A percentile compares a stretch with the other conserved stretches of the same genome.
Evolutionary conservation across 192 early-diverging fungal genomes (phyloP).

Genomic region (Podila epicladia): DNA sequence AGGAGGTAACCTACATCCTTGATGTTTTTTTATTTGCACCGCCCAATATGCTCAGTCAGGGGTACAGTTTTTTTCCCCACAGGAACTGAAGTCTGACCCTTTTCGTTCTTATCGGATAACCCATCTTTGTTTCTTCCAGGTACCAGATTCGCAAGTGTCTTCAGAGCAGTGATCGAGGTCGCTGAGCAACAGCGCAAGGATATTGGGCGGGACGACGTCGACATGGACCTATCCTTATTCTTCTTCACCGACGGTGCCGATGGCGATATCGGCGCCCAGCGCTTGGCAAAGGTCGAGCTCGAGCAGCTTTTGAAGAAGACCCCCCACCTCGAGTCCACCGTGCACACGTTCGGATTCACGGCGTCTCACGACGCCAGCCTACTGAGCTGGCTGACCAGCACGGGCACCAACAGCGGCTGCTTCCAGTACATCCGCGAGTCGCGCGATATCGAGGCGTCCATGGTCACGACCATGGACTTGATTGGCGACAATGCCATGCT

Average conservation of each 20-base stretch:
- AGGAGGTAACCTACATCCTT: conserved; percentile 39
- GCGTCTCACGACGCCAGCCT: conserved; percentile 46
- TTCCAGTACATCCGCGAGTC: conserved; percentile 53
- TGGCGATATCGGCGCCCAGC: neutral
- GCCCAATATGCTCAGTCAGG: neutral
- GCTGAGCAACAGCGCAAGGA: conserved; percentile 2
- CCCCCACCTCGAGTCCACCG: conserved; percentile 18
- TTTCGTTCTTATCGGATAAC: neutral
- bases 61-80: neutral
- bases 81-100: neutral
- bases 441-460: conserved; percentile 28
- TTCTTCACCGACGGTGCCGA: conserved; percentile 55
- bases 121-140: conserved; percentile 17
- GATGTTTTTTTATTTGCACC: conserved; percentile 3
- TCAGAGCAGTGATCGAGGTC: conserved; percentile 15
- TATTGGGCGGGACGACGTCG: conserved; percentile 1
- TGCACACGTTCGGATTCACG: conserved; percentile 55
- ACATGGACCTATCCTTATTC: conserved; percentile 41
- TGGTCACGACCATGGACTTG: conserved; percentile 42
- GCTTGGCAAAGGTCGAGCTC: neutral
- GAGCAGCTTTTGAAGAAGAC: conserved; percentile 12
- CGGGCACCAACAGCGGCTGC: conserved; percentile 49
- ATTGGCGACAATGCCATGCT: conserved; percentile 28
- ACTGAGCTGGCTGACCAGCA: conserved; percentile 52
- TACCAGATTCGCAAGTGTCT: conserved; percentile 45